Base-by-base conservation (phyloP, 179 eudicot species). In the Camellia oleifera region DNA sequence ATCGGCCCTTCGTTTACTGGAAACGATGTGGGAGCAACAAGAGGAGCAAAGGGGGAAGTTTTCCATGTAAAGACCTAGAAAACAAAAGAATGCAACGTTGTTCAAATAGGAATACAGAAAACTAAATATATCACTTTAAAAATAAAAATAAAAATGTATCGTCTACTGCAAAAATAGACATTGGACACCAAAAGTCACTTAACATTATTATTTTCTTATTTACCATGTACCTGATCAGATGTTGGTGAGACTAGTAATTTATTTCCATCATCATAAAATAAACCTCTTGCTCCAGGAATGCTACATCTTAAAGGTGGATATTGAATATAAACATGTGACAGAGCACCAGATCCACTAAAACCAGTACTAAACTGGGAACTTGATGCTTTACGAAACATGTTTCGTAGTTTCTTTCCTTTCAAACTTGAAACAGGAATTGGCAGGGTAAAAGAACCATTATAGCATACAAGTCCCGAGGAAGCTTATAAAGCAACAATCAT, bases 241-340 rank as follows among this genome's bases (percentile, higher is more conserved):
- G 97, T 90, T 63, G 89, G 88, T 79, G 88, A 90, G 62, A 96
- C 77, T 69, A 94, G 76, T 68, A 94, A 83, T 85, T 92, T 97
- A 79, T 89, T 92, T 61, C 88, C 99, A 72, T 97, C 98, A 87
- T 94, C 98, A 89, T 92, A 94, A 86, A 89, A 97, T 67, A 97
- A 54, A 79, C 92, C 93, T 75, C 83, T 87, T 61, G 93, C 87
- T 79, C 92, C 97, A 77, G 90, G 83, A 82, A 87, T 77, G 79
- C 79, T 88, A 86, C 95, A 92, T 85, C 90, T 91, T 80, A 96
- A 79, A 70, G 97, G 97, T 67, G 97, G 98, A 85, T 89, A 84
- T 77, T 91, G 91, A 76, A 94, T 88, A 84, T 91, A 94, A 75
- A 90, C 95, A 89, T 96, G 99, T 74, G 98, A 96, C 53, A 94